Conservation (phyloP, 495 filamentous ascomycete species). For the Penicillium simplicissimum region DNA sequence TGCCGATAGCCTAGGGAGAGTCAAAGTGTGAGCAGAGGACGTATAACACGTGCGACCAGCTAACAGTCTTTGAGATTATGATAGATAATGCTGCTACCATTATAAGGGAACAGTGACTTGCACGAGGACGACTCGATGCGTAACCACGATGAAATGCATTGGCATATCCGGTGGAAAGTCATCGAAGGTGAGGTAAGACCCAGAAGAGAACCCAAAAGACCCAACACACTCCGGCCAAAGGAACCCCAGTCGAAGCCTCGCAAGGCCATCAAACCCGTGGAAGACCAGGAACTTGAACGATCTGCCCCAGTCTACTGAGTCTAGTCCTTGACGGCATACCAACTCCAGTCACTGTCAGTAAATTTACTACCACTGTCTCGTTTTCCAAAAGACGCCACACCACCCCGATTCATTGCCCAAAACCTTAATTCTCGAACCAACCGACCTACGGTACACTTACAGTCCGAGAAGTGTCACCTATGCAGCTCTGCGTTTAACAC, state of each 20-base stretch:
- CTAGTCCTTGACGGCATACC: background rate
- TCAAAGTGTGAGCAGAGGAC: background rate
- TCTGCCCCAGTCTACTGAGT: too few species aligned
- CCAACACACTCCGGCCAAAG: background rate
- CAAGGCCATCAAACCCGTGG: background rate
- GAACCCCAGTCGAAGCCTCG: background rate
- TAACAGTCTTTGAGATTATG: background rate
- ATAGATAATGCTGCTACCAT: background rate
- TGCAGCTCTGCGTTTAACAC: background rate
- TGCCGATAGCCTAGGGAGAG: background rate
- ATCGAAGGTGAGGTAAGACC: background rate
- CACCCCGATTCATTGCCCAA: constrained; percentile 9
- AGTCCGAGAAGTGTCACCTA: background rate
- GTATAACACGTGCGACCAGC: background rate
- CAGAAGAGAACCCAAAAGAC: background rate
- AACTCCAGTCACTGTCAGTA: background rate
- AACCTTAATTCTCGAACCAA: background rate
- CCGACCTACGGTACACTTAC: background rate
- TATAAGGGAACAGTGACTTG: background rate
- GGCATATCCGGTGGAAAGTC: background rate
- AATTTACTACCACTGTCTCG: background rate
- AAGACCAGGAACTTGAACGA: too few species aligned
- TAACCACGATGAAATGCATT: background rate
- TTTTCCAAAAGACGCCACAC: background rate
- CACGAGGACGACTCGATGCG: background rate